Conservation (phyloP, 2,329 filamentous ascomycete genomes). For the Sclerotinia subarctica region DNA sequence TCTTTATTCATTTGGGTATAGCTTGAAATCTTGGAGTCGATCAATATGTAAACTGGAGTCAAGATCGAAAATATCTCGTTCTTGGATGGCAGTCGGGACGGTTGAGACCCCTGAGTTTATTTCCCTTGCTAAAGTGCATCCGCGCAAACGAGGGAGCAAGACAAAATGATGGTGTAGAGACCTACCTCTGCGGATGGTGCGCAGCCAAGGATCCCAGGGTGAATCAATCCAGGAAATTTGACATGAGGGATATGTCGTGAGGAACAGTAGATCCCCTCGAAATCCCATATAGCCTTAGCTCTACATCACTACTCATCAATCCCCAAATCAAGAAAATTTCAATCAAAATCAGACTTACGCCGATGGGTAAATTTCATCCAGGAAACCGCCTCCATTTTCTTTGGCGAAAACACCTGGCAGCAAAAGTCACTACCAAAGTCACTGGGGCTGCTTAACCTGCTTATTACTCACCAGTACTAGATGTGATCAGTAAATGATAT, state of each 20-base stretch:
- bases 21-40: too few relatives aligned
- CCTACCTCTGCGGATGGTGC: constrained; percentile 62
- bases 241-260: constrained; percentile 85
- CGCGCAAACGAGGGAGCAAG: background rate
- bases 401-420: constrained; percentile 57
- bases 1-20: background rate
- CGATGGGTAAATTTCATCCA: constrained; percentile 82
- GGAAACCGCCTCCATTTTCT: constrained; percentile 81
- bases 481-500: background rate
- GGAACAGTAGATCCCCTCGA: constrained; percentile 75
- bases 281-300: constrained; percentile 74
- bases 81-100: background rate
- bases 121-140: background rate
- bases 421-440: background rate
- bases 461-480: constrained; percentile 7
- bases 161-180: constrained; percentile 4
- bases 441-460: background rate
- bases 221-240: constrained; percentile 83
- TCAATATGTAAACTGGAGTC: background rate
- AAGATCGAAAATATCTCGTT: background rate
- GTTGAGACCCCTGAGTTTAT: too few relatives aligned
- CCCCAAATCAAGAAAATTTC: background rate
- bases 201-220: constrained; percentile 82
- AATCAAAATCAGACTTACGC: constrained; percentile 52
- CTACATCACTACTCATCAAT: constrained; percentile 37